A percentile compares a stretch with the other conserved stretches of the same genome.
phyloP scores from a whole-genome alignment of 208 protist genomes.

The Porcisia deanei region DNA sequence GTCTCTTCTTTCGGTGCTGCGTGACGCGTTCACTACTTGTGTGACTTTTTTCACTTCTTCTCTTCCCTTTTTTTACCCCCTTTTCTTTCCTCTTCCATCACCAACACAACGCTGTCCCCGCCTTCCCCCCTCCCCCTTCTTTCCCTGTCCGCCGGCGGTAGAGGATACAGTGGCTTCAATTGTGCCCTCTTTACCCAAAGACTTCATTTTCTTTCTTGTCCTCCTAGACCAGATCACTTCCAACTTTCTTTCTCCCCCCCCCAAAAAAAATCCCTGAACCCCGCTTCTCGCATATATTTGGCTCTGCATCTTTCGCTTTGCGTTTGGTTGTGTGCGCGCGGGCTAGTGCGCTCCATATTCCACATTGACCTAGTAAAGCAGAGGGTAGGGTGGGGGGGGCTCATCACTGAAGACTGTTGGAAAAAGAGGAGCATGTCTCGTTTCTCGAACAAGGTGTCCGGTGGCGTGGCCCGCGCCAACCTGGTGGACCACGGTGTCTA shows the following conservation, averaged over 20 bases:
- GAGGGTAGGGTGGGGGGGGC: neutral
- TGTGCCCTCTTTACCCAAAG: too few species aligned
- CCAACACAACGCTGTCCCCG: neutral
- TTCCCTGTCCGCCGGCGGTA: too few species aligned
- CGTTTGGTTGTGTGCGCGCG: neutral
- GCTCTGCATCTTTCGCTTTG: neutral
- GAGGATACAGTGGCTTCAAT: too few species aligned
- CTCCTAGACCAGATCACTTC: neutral
- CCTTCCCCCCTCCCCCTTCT: too few species aligned
- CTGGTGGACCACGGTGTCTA: constrained; percentile 77
- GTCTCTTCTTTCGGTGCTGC: too few species aligned
- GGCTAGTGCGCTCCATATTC: neutral
- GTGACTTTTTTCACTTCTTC: neutral
- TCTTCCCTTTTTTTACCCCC: neutral
- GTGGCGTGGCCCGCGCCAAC: constrained; percentile 58
- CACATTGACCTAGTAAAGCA: neutral
- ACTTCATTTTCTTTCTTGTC: neutral
- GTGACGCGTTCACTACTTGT: neutral
- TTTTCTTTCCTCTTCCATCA: neutral
- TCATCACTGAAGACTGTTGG: neutral
- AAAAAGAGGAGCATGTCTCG: constrained; percentile 53
- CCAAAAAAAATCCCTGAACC: neutral
- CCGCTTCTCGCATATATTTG: neutral
- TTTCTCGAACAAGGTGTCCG: constrained; percentile 46
- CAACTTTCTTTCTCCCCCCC: neutral